Base-by-base conservation (phyloP, 768 basidiomycete species). In the Tylopilus felleus region DNA sequence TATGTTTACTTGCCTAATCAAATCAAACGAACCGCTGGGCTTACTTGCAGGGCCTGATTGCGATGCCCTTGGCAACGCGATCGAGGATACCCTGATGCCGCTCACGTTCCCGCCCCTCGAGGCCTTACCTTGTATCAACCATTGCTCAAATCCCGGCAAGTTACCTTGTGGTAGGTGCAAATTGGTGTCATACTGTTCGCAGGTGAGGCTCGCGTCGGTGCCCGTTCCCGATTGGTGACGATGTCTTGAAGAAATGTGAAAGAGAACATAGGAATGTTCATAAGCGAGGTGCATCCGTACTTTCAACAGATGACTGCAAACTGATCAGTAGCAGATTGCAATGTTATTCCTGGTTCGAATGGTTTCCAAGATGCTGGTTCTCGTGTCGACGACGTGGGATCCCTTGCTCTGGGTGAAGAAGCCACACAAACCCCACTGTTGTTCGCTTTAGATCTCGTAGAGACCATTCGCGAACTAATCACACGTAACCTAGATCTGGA, bases 111-210 rank as follows among this genome's bases (percentile, higher is more conserved):
- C 65, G 2, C 66, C 65, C 4, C 63, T 64, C 8, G 62, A 66
- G 19, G 27, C 28, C 8, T 35, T 73, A 3, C 68, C 70, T 16
- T 76, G 75, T 27, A 67, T 73, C 14, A 72, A 73, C 41, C 56
- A 23, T 25, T 76, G 75, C 46, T 8, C 40, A 1, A 66, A 68
- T 8, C 57, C 59, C 1, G 73, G 67, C 6, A 70, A 23, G 9
- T 40, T 61, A 36, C 49, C 56, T 42, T 66, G 64, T 38, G 38
- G 42, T 33, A 59, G 47, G 28, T 78, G 77, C 55, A 70, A 62
- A 52, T 56, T 77, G 9, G 77, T 75, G 14, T 71, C 71, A 7
- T 79, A 79, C 49, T 79, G 77, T 56, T 79, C 77, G 1, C 71
- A 61, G 61, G 65, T 67, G 43, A 49, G 61, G 1, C 5, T 8